Evolutionary conservation across 768 basidiomycete genomes (phyloP).

Genomic region (Phaffia australis): DNA sequence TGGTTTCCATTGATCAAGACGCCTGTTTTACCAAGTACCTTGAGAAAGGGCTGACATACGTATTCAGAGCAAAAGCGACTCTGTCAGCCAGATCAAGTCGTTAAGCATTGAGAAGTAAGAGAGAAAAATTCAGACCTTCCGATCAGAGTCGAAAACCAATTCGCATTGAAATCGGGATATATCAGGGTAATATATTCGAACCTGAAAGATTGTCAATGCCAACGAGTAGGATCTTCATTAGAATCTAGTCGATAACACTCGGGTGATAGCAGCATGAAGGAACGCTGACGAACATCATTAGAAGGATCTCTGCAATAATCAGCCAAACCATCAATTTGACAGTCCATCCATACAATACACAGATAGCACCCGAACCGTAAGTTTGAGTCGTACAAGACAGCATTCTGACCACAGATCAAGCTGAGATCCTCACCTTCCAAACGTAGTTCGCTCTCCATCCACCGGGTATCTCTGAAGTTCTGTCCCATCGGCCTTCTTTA

Average conservation of each 20-base stretch:
- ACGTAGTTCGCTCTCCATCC: constrained; percentile 21
- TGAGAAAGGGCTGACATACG: constrained; percentile 16
- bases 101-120: not conserved
- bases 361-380: too few relatives aligned
- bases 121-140: constrained; percentile 8
- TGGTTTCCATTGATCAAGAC: constrained; percentile 18
- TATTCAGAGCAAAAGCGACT: not conserved
- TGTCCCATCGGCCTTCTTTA: constrained; percentile 22
- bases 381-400: too few relatives aligned
- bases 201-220: not conserved
- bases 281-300: not conserved
- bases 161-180: constrained; percentile 23
- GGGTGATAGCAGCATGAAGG: not conserved
- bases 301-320: not conserved
- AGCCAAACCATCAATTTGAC: not conserved
- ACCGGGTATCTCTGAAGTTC: constrained; percentile 24
- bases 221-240: not conserved
- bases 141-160: constrained; percentile 10
- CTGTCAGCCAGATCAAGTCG: not conserved
- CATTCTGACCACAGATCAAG: not conserved
- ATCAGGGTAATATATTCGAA: constrained; percentile 25
- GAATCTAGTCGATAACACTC: not conserved
- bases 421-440: constrained; percentile 15
- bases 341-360: not conserved
- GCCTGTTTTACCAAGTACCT: constrained; percentile 16